phyloP scores from a whole-genome alignment of 768 basidiomycete genomes.

The Kwoniella botswanensis region DNA sequence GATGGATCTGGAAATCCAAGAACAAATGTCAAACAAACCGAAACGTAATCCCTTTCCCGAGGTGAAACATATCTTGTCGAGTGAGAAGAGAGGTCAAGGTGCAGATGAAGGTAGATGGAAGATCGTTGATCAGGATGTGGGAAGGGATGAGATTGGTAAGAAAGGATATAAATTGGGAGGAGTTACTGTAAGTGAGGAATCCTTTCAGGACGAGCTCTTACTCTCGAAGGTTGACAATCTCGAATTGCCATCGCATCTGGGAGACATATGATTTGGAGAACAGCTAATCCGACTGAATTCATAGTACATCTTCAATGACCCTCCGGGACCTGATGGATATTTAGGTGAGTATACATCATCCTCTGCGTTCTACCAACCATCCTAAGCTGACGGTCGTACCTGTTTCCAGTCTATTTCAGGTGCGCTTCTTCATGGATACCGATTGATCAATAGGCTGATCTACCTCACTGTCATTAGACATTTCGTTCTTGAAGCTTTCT shows the following conservation, averaged over 20 bases:
- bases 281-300: neutral
- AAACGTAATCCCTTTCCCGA: conserved; percentile 8
- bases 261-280: neutral
- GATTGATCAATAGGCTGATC: too few relatives aligned
- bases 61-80: conserved; percentile 19
- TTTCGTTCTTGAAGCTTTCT: conserved; percentile 48
- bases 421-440: conserved; percentile 2
- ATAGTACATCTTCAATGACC: conserved; percentile 51
- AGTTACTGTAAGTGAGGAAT: conserved; percentile 36
- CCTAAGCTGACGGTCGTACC: too few relatives aligned
- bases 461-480: conserved; percentile 18
- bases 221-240: neutral
- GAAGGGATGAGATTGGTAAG: conserved; percentile 39
- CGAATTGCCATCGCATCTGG: neutral
- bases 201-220: neutral
- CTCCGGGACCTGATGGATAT: conserved; percentile 38
- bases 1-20: conserved; percentile 4
- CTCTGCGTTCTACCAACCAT: neutral
- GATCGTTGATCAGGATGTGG: conserved; percentile 30
- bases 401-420: conserved; percentile 29
- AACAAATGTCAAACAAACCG: neutral
- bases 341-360: conserved; percentile 22
- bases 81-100: conserved; percentile 20
- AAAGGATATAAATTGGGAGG: conserved; percentile 37
- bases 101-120: conserved; percentile 47